phyloP scores from a whole-genome alignment of 1,284 basidiomycete species.

The Porogramme epimiltina region DNA sequence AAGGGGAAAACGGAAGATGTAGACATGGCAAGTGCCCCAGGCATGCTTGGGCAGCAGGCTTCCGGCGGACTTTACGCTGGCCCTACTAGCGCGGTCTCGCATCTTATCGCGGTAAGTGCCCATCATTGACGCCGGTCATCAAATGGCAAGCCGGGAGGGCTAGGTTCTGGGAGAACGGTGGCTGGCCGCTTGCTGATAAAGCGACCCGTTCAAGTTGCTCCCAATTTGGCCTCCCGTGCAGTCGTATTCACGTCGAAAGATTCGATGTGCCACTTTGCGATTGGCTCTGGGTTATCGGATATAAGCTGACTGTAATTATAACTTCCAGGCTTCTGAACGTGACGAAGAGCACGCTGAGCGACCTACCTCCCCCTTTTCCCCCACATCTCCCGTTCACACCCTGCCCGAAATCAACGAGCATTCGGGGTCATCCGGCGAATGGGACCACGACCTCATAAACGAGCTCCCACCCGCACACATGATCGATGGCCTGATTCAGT shows the following conservation, averaged over 20 bases:
- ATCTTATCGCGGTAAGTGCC: conserved; percentile 58
- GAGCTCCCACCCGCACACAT: conserved; percentile 63
- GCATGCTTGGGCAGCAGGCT: conserved; percentile 63
- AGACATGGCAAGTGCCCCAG: conserved; percentile 44
- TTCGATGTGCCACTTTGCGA: no score
- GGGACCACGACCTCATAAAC: conserved; percentile 69
- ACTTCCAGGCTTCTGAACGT: conserved; percentile 24
- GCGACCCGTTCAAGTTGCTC: no score
- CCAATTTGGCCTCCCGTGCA: no score
- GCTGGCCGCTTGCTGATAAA: no score
- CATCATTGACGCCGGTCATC: conserved; percentile 1
- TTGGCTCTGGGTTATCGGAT: no score
- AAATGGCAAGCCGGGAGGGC: no score
- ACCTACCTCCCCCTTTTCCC: conserved; percentile 6
- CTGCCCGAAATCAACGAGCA: conserved; percentile 26
- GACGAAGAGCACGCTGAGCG: conserved; percentile 38
- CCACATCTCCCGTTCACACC: conserved; percentile 20
- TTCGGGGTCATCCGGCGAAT: conserved; percentile 29
- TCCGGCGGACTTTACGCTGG: conserved; percentile 73
- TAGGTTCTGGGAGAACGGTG: no score
- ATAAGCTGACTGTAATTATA: no score
- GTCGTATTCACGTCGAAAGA: no score
- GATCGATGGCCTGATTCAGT: conserved; percentile 70
- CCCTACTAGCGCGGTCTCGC: conserved; percentile 68
- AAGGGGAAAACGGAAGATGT: conserved; percentile 35